Percentiles rank a stretch among this genome's conserved stretches.
Evolutionary conservation across 164 flowering plant species (phyloP).

Genomic region (Magnolia kwangsiensis): DNA sequence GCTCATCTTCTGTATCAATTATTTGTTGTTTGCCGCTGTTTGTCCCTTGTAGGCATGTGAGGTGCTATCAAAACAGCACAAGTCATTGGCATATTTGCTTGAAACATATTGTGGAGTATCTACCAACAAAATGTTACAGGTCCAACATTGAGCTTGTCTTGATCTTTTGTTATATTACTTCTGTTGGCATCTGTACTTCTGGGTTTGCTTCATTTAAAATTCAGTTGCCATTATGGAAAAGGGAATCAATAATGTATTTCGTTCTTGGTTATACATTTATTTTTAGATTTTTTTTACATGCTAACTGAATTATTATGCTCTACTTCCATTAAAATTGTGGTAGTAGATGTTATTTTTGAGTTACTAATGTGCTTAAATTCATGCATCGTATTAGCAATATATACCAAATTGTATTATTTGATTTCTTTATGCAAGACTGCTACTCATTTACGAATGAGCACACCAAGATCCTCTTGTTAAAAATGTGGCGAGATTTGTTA

Average conservation of each 20-base stretch:
- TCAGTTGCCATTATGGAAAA: background rate
- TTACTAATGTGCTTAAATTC: no score
- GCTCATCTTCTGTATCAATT: background rate
- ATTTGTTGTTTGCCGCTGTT: constrained; percentile 11
- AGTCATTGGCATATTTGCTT: constrained; percentile 85
- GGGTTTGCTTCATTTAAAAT: background rate
- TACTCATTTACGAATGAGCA: no score
- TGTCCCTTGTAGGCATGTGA: constrained; percentile 75
- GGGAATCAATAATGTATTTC: background rate
- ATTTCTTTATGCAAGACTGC: no score
- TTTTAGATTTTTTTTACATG: background rate
- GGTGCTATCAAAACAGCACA: constrained; percentile 77
- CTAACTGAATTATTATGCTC: no score
- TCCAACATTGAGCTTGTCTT: constrained; percentile 17
- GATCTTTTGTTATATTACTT: background rate
- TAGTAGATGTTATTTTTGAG: no score
- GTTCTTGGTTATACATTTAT: background rate
- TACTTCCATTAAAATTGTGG: no score
- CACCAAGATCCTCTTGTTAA: no score
- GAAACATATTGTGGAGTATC: constrained; percentile 74
- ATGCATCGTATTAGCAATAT: no score
- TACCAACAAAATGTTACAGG: constrained; percentile 88
- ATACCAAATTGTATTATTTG: no score
- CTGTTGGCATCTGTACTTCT: background rate
- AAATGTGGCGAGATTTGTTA: no score